Conservation (phyloP, 73 alveolate genomes). For the Tetrahymena borealis region DNA sequence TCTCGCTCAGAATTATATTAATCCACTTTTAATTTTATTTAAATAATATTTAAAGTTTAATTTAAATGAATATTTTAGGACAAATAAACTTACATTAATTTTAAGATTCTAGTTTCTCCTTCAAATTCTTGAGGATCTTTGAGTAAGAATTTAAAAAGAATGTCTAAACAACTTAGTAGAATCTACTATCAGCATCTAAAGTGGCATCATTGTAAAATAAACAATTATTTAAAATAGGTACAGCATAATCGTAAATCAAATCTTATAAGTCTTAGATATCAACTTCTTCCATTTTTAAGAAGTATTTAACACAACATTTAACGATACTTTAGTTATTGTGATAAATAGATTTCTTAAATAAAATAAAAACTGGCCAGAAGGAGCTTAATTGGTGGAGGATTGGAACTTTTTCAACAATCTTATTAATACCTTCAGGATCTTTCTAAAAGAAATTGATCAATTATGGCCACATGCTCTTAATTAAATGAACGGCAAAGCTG, state of each 20-base stretch:
- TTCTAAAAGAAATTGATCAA: neutral
- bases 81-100: neutral
- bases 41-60: neutral
- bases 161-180: neutral
- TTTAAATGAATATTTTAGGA: neutral
- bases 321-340: neutral
- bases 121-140: neutral
- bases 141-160: neutral
- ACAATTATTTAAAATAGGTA: neutral
- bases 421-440: neutral
- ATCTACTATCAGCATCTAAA: neutral
- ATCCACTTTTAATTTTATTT: neutral
- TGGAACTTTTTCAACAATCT: neutral
- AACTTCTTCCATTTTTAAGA: neutral
- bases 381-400: neutral
- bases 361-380: neutral
- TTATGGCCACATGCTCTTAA: neutral
- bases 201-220: neutral
- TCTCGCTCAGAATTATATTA: neutral
- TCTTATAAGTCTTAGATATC: neutral
- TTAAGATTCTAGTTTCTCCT: neutral
- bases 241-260: neutral
- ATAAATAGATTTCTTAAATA: neutral
- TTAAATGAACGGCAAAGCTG: neutral
- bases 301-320: neutral